Base-by-base conservation (phyloP, 2,329 filamentous ascomycete genomes). In the Colletotrichum tabaci region DNA sequence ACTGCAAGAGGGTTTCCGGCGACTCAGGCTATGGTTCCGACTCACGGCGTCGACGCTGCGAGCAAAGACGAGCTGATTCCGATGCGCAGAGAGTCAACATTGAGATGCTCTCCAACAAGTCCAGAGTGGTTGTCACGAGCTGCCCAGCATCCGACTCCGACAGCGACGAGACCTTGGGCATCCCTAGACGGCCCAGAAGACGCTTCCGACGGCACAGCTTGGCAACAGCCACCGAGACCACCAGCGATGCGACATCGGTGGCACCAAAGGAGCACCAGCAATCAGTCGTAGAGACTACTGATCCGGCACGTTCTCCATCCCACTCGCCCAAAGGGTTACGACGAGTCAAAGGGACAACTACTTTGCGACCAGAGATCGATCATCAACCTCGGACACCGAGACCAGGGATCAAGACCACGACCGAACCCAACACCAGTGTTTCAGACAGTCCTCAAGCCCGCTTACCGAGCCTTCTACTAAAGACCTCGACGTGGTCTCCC, bases 11-110 rank as follows among this genome's bases (percentile, higher is more conserved):
- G 12, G 47, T 64, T 18, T 69, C 58, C 16, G 46, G 26, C 30
- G 65, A 71, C 21, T 71, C 68, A 7, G 68, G 68, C 7, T 69
- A 71, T 12, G 66, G 57, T 5, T 63, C 68, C 8, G 65, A 68
- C 21, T 49, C 35, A 10, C 42, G 42, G 26, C 67, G 38, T 21
- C 35, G 35, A 44, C 21, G 40, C 13, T 42, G 61, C 18, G 46
- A 50, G n/a, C 10, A 49, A 8, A 38, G 50, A 2, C 9, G n/a
- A 8, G 8, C 21, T 18, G 10, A 10, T 57, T 57, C 23, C 10
- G 38, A 65, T 15, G 12, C 23, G 21, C 26, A 21, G n/a, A 6
- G 3, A 12, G 7, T 9, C 16, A 21, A 21, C 8, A 9, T 10
- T 18, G 21, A 16, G 35, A 12, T 38, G 40, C 8, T 30, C 13